Percentiles rank a stretch among this genome's conserved stretches.
Conservation (phyloP, 2,329 filamentous ascomycete species). For the Colletotrichum tropicale region DNA sequence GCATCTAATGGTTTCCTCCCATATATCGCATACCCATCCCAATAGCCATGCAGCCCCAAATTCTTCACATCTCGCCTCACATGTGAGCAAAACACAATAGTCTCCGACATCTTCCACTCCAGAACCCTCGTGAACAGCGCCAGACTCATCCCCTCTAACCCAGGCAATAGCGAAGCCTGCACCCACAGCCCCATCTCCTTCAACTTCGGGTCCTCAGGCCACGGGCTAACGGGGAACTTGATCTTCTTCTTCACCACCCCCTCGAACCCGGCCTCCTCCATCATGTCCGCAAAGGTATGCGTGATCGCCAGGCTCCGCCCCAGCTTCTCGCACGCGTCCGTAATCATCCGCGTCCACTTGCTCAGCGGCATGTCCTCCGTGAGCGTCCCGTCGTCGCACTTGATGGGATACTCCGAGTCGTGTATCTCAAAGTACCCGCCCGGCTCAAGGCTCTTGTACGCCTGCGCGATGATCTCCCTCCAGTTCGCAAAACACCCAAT, state of each 20-base stretch:
- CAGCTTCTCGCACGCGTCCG: neutral
- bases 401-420: conserved; percentile 29
- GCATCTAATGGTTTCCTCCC: conserved; percentile 1
- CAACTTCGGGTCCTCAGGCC: conserved; percentile 45
- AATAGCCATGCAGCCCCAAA: conserved; percentile 30
- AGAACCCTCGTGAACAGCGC: conserved; percentile 27
- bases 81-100: conserved; percentile 25
- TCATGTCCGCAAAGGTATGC: conserved; percentile 17
- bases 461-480: conserved; percentile 33
- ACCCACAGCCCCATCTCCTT: conserved; percentile 38
- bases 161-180: conserved; percentile 24
- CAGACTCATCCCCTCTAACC: conserved; percentile 24
- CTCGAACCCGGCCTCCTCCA: conserved; percentile 31
- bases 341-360: conserved; percentile 50
- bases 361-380: conserved; percentile 22
- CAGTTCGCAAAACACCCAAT: conserved; percentile 23
- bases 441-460: conserved; percentile 36
- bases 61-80: conserved; percentile 28
- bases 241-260: conserved; percentile 28
- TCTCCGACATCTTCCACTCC: conserved; percentile 25
- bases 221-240: conserved; percentile 42
- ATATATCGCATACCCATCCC: conserved; percentile 9
- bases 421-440: conserved; percentile 53
- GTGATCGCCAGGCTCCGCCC: conserved; percentile 17
- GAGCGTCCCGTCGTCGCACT: conserved; percentile 31